These are phyloP conservation scores for Auriscalpium microsporum DNA, from an alignment of 768 basidiomycete genomes.

Conservation along the genomic window DNA sequence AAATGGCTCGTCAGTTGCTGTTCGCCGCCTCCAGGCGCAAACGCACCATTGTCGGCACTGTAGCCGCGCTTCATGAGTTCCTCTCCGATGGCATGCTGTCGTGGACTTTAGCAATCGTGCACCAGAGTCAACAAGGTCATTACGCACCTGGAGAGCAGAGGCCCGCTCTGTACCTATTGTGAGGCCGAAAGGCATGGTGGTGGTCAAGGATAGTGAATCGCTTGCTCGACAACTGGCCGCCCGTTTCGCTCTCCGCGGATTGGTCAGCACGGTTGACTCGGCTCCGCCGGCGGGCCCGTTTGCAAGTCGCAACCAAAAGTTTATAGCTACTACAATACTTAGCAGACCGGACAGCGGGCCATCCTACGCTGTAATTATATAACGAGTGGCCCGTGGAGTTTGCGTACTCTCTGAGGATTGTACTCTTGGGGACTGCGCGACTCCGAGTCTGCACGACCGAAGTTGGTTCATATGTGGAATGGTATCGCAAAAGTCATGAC, in stretches of 20 bases:
- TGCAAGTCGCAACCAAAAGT: too few species aligned
- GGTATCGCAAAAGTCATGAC: too few species aligned
- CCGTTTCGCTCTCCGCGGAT: neutral
- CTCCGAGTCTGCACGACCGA: too few species aligned
- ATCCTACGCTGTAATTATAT: too few species aligned
- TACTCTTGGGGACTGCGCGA: too few species aligned
- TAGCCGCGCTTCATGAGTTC: constrained; percentile 70
- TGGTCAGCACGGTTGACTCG: neutral
- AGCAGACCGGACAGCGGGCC: too few species aligned
- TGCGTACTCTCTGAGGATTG: too few species aligned
- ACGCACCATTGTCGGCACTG: constrained; percentile 67
- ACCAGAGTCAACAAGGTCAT: neutral
- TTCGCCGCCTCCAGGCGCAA: constrained; percentile 5
- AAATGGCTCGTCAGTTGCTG: neutral
- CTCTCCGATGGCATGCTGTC: constrained; percentile 69
- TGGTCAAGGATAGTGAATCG: constrained; percentile 8
- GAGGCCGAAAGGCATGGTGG: constrained; percentile 61
- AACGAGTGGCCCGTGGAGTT: too few species aligned
- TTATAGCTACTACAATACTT: too few species aligned
- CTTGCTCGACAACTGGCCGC: neutral
- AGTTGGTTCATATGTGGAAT: too few species aligned
- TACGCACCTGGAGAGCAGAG: constrained; percentile 53
- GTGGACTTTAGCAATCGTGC: constrained; percentile 4
- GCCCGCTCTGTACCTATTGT: constrained; percentile 77
- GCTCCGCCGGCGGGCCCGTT: too few species aligned